Evolutionary conservation across 495 filamentous ascomycete species (phyloP), one percentile per base, ranked within the genome.

Genomic region (Penicillium odoratum): DNA sequence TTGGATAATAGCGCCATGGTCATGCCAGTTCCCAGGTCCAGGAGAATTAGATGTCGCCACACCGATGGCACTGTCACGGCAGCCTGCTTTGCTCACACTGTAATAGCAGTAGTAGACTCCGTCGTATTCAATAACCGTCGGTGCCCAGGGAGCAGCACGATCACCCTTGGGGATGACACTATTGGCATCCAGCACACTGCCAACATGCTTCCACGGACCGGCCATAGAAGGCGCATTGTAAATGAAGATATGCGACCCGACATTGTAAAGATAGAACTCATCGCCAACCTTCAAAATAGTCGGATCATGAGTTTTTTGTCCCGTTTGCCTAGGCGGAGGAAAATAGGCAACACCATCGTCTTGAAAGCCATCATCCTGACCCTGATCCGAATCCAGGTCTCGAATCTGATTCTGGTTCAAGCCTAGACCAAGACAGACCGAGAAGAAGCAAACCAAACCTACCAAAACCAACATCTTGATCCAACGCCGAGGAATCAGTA

Each of bases 41-140:
- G 91, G 72, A n/a, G 72, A 81, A 6, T 72, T 59, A 4, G 83
- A 87, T 1, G 83, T 87, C 8, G 88, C 90, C 16, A 91, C 78
- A 9, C 88, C 89, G 56, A 91, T 85, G 40, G 85, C 83, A n/a
- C 81, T 86, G 67, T 81, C 73, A 36, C 89, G 85, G 26, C 79
- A 84, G 3, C 89, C 88, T 55, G 88, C 86, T 36, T 79, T 78
- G 58, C 79, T 83, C 33, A 92, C 85, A 9, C 85, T 75, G 74
- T 92, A 93, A 76, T 88, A 92, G 56, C 88, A 79, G 64, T 89
- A 87, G 72, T 88, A 93, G 2, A 68, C 77, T 10, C 63, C 74
- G 49, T 79, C 80, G 5, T 87, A 68, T 6, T 78, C 62, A 44
- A 77, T 58, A 9, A 89, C 82, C 43, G 86, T 85, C 0, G 88